Evolutionary conservation across 139 green algal species (phyloP).

Genomic region (Ettlia oleoabundans): DNA sequence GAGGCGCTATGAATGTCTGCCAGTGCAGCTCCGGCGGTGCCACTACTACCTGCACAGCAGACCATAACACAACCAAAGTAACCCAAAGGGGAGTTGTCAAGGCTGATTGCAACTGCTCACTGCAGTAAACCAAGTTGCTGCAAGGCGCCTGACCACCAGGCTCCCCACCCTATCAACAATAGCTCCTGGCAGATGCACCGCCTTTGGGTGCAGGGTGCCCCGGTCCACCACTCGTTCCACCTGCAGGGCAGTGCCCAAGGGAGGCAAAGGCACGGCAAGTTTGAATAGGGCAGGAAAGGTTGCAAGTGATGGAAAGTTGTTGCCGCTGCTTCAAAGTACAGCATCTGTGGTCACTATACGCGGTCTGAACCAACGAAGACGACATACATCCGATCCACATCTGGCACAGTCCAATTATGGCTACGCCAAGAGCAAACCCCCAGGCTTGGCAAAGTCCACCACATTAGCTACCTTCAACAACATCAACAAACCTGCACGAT

Average conservation of each 20-base stretch:
- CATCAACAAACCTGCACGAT: slow-evolving; percentile 43
- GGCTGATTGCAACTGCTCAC: too few relatives aligned
- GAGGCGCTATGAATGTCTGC: slow-evolving; percentile 27
- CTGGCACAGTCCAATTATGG: too few relatives aligned
- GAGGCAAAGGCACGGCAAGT: not conserved
- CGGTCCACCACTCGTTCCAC: slow-evolving; percentile 54
- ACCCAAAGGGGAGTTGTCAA: too few relatives aligned
- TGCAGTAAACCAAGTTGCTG: not conserved
- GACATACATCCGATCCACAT: too few relatives aligned
- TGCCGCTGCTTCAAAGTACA: too few relatives aligned
- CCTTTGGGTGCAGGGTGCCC: slow-evolving; percentile 34
- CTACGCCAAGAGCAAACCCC: not conserved
- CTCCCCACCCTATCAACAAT: slow-evolving; percentile 46
- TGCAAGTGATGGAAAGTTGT: too few relatives aligned
- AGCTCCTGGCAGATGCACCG: slow-evolving; percentile 49
- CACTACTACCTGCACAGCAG: slow-evolving; percentile 43
- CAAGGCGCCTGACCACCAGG: not conserved
- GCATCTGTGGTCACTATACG: too few relatives aligned
- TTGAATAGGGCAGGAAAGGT: not conserved
- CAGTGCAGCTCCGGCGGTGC: slow-evolving; percentile 44
- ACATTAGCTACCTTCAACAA: not conserved
- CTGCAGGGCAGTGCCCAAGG: not conserved
- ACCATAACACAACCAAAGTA: not conserved
- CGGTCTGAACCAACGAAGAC: too few relatives aligned
- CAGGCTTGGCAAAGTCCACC: not conserved